Evolutionary conservation across 768 basidiomycete species (phyloP), one percentile per base, ranked within the genome.

Genomic region (Leucosporidium yakuticum): DNA sequence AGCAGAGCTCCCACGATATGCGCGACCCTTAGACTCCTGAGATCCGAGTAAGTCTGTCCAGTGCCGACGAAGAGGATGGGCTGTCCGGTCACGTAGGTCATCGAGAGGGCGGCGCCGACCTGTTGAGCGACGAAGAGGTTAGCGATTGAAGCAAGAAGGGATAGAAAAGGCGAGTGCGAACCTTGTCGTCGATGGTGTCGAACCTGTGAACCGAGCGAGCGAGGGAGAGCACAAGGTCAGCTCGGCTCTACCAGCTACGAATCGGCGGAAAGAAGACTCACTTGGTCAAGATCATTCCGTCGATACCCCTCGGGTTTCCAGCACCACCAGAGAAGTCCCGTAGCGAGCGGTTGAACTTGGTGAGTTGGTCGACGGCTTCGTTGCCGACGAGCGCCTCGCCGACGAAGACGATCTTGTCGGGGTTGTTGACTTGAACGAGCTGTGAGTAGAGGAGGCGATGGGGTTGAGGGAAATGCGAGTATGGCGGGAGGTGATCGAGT

Each of bases 1-100:
- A 99, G 80, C 75, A 98, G 88, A 50, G 95, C 94, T 74, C 91
- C 85, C 20, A 98, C 95, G 67, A 99, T 93, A 75, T 96, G 96
- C 7, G 82, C 85, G 44, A 98, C 95, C 68, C 89, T 83, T 71
- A 99, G 78, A 77, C 95, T 92, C 60, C 92, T 83, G 75, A 99
- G 79, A 80, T 99, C 96, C 39, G 93, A 96, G 79, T 98, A 99
- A 1, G 96, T 99, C 88, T 98, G 77, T 19, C 96, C 96, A 75
- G 92, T 96, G 11, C 96, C 96, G 71, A 99, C 92, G 78, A 99
- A 99, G 29, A 97, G 83, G 80, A 99, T 97, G 23, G 96, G 95
- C 77, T 98, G 94, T 29, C 96, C 95, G 3, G 96, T 98, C 63
- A 97, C 91, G 79, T 96, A 98, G 60, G 95, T 96, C 96, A 99